Evolutionary conservation across 192 early-diverging fungal species (phyloP).

Genomic region (Cetraspora pellucida): DNA sequence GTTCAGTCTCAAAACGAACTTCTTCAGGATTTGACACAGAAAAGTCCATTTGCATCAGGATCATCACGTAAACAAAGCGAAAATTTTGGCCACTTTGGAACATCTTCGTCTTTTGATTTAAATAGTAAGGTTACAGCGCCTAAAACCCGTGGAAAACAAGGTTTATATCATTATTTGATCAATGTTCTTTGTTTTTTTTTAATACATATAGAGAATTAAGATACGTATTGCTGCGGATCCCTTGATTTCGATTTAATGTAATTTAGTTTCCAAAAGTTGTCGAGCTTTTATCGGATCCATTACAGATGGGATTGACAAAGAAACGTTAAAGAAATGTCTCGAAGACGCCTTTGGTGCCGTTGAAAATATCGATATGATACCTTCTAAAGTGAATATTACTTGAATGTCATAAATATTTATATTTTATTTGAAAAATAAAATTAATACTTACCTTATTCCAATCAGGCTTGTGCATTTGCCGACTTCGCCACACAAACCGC

Average conservation of each 20-base stretch:
- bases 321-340: slow-evolving; percentile 2
- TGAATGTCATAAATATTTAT: background rate
- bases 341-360: slow-evolving; percentile 8
- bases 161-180: background rate
- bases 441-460: too few species aligned
- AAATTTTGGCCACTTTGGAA: background rate
- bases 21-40: slow-evolving; percentile 6
- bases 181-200: background rate
- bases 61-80: background rate
- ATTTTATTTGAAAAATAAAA: background rate
- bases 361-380: slow-evolving; percentile 23
- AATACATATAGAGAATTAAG: too few species aligned
- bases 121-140: background rate
- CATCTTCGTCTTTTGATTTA: background rate
- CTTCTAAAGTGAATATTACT: background rate
- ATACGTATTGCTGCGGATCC: too few species aligned
- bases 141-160: background rate
- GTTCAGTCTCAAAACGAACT: slow-evolving; percentile 16
- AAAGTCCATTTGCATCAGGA: background rate
- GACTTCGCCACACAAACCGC: slow-evolving; percentile 7
- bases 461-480: background rate
- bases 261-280: background rate
- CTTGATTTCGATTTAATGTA: background rate
- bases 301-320: slow-evolving; percentile 1
- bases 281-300: slow-evolving; percentile 13